Evolutionary conservation across 768 basidiomycete species (phyloP).

Genomic region (Trametes cingulata): DNA sequence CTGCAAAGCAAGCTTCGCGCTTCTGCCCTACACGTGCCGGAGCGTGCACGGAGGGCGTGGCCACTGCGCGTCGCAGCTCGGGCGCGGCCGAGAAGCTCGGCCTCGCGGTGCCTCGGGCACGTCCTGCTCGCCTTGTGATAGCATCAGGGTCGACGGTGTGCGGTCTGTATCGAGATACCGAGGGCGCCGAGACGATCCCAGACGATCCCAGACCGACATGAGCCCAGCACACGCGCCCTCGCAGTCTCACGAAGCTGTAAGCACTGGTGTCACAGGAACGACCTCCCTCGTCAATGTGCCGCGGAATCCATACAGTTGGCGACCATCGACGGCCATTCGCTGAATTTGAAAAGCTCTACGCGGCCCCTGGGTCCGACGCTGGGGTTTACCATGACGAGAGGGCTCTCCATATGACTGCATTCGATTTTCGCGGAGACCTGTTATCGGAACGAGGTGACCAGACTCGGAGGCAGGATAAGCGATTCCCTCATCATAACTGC

Average conservation of each 20-base stretch:
- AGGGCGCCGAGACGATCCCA: slow-evolving; percentile 6
- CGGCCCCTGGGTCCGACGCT: background rate
- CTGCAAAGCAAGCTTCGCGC: background rate
- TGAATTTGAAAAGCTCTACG: background rate
- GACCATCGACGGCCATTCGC: background rate
- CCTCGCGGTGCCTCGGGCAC: background rate
- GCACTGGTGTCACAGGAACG: background rate
- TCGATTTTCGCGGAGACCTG: background rate
- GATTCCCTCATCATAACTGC: background rate
- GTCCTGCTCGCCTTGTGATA: background rate
- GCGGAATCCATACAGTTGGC: background rate
- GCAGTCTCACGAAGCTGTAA: background rate
- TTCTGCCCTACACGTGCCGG: slow-evolving; percentile 1
- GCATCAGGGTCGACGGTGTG: slow-evolving; percentile 8
- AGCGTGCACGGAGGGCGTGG: background rate
- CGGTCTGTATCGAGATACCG: background rate
- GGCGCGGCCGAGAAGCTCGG: background rate
- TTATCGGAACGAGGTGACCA: background rate
- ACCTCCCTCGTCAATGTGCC: background rate
- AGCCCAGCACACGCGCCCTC: background rate
- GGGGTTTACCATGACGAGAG: background rate
- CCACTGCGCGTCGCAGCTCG: background rate
- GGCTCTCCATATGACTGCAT: too few species aligned
- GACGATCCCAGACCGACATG: slow-evolving; percentile 5
- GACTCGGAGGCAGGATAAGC: background rate